phyloP scores from a whole-genome alignment of 2,329 filamentous ascomycete species.

The Hypocreales sp. region DNA sequence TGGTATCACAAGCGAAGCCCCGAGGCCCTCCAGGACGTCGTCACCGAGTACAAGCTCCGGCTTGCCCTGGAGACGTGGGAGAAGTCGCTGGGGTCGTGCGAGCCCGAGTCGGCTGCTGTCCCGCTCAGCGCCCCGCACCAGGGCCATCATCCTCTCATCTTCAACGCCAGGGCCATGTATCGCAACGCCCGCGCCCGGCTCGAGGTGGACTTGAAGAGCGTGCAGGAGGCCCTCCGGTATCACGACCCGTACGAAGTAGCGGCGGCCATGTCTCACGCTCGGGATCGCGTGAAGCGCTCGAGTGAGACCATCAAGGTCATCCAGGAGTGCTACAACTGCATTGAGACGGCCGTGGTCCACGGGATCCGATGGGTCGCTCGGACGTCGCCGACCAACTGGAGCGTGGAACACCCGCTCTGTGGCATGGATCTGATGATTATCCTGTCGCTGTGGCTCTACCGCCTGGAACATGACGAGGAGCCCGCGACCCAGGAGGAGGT shows the following conservation, averaged over 20 bases:
- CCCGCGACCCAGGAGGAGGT: conserved; percentile 70
- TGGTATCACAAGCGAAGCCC: conserved; percentile 99
- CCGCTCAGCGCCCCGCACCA: conserved; percentile 90
- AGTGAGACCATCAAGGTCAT: conserved; percentile 98
- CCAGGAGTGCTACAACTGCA: conserved; percentile 92
- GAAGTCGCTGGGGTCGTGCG: conserved; percentile 83
- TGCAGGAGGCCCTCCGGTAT: conserved; percentile 92
- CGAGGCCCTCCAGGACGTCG: conserved; percentile 92
- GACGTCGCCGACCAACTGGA: conserved; percentile 97
- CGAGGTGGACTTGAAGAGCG: conserved; percentile 87
- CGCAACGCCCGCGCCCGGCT: conserved; percentile 84
- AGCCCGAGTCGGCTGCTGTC: conserved; percentile 77
- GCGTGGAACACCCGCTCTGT: conserved; percentile 91
- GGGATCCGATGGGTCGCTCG: conserved; percentile 97
- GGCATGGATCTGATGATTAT: conserved; percentile 97
- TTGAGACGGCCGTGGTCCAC: conserved; percentile 87
- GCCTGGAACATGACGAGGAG: conserved; percentile 97
- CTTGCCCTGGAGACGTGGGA: conserved; percentile 98
- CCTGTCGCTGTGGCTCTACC: conserved; percentile 94
- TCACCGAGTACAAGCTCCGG: conserved; percentile 94
- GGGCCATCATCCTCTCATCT: conserved; percentile 89
- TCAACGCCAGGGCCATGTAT: conserved; percentile 96
- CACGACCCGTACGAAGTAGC: conserved; percentile 96
- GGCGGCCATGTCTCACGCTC: conserved; percentile 86
- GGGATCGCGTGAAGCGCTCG: conserved; percentile 86